Base-by-base conservation (phyloP, 2,329 filamentous ascomycete species). In the Catunica adiposa region DNA sequence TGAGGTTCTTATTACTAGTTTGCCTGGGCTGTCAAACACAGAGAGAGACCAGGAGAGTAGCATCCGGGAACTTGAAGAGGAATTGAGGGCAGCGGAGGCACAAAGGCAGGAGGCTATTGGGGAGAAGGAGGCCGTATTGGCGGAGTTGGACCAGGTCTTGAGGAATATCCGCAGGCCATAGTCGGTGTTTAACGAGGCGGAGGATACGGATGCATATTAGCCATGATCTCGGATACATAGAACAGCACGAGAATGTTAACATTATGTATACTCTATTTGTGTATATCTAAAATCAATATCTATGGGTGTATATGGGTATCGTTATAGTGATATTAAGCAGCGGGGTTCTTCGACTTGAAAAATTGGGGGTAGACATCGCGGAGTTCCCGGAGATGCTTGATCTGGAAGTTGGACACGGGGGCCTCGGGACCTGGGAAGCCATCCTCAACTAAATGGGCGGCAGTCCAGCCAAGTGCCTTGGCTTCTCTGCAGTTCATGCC, bases 361-460 rank as follows among this genome's bases (percentile, higher is more conserved):
- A 95, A 80, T 57, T 94, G 81, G 0, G 92, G 89, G 61, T 90
- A 97, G 9, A 85, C 68, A 0, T 70, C 70, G 48, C 85, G 79
- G 57, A 98, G 70, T 64, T 97, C 85, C 60, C 85, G 75, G 26
- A 98, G 70, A 64, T 80, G 77, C 47, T 77, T 74, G 61, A 98
- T 85, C 65, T 89, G 83, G 66, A 85, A 80, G 62, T 86, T 78
- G 38, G 83, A 83, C 3, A 84, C 83, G 58, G 77, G 79, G 3
- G 72, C 75, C 22, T 69, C 67, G 1, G 89, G 89, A 8, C 75
- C 66, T 15, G 77, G 70, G 34, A 88, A 73, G 5, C 77, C 78
- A 37, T 86, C 80, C 65, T 97, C 92, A 4, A 97, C 80, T 22
- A 96, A 75, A 68, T 97, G 92, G 4, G 79, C 85, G 0, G 84